These are phyloP conservation scores for Microthlaspi erraticum DNA, from an alignment of 345 rosid species.

Conservation along the genomic window DNA sequence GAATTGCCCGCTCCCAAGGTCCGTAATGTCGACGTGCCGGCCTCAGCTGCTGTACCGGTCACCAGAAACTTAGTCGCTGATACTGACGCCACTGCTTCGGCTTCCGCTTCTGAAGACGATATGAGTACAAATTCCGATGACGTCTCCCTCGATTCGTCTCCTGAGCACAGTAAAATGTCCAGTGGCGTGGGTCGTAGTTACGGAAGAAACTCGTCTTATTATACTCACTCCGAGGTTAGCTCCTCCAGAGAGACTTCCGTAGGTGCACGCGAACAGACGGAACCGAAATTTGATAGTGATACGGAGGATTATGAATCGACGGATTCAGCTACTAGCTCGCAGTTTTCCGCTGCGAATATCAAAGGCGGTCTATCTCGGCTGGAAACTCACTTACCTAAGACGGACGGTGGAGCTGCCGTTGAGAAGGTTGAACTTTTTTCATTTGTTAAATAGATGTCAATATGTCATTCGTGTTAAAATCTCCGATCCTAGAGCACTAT, in stretches of 20 bases:
- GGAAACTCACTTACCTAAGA: constrained; percentile 44
- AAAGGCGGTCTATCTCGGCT: constrained; percentile 53
- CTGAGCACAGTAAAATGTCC: constrained; percentile 58
- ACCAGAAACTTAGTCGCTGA: constrained; percentile 48
- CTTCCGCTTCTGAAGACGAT: constrained; percentile 74
- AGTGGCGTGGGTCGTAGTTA: constrained; percentile 45
- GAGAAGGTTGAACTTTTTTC: constrained; percentile 53
- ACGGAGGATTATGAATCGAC: constrained; percentile 67
- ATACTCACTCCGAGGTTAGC: constrained; percentile 73
- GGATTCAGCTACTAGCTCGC: constrained; percentile 85
- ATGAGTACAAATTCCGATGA: constrained; percentile 68
- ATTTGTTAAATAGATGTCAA: too few relatives aligned
- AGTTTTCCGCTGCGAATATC: constrained; percentile 63
- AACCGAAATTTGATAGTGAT: constrained; percentile 52
- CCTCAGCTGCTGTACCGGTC: constrained; percentile 56
- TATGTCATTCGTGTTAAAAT: neutral
- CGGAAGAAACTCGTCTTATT: constrained; percentile 50
- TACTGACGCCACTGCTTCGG: constrained; percentile 51
- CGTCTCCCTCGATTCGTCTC: constrained; percentile 71
- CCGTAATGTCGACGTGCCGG: constrained; percentile 63
- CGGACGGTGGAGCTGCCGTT: constrained; percentile 29
- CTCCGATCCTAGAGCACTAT: constrained; percentile 14
- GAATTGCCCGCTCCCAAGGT: constrained; percentile 67
- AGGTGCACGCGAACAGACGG: constrained; percentile 42
- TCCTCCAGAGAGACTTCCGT: constrained; percentile 79